A percentile compares a stretch with the other conserved stretches of the same genome.
phyloP scores from a whole-genome alignment of 768 basidiomycete species.

The Termitomyces sp. region DNA sequence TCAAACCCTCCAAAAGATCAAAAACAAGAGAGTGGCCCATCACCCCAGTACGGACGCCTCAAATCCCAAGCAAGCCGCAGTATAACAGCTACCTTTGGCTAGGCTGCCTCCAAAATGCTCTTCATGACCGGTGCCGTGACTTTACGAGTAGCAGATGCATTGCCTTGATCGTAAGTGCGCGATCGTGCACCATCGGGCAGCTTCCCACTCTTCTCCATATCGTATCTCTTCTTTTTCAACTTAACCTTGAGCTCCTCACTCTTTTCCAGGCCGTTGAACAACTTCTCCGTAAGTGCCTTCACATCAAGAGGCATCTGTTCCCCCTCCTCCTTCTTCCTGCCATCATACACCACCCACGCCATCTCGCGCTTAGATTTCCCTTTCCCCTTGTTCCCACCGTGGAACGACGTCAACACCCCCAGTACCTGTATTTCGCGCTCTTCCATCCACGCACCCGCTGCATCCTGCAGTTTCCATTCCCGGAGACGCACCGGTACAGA shows the following conservation, averaged over 20 bases:
- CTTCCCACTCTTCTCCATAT: conserved; percentile 31
- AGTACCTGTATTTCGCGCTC: conserved; percentile 64
- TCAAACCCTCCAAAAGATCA: neutral
- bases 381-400: conserved; percentile 33
- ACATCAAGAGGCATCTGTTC: conserved; percentile 32
- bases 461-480: conserved; percentile 47
- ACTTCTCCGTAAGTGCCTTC: conserved; percentile 40
- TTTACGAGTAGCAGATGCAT: conserved; percentile 63
- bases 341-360: conserved; percentile 58
- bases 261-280: conserved; percentile 63
- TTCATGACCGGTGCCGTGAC: conserved; percentile 66
- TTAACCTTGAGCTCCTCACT: conserved; percentile 50
- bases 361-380: conserved; percentile 67
- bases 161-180: conserved; percentile 65
- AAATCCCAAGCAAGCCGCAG: neutral
- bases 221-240: conserved; percentile 38
- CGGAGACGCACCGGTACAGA: conserved; percentile 76
- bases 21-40: neutral
- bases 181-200: conserved; percentile 35
- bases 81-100: neutral
- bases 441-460: conserved; percentile 56
- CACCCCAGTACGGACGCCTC: too few species aligned
- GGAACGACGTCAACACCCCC: conserved; percentile 80
- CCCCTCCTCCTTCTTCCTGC: conserved; percentile 14
- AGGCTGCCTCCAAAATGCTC: conserved; percentile 46